Base-by-base conservation (phyloP, 768 basidiomycete genomes). In the Lepiota brunneoincarnata region DNA sequence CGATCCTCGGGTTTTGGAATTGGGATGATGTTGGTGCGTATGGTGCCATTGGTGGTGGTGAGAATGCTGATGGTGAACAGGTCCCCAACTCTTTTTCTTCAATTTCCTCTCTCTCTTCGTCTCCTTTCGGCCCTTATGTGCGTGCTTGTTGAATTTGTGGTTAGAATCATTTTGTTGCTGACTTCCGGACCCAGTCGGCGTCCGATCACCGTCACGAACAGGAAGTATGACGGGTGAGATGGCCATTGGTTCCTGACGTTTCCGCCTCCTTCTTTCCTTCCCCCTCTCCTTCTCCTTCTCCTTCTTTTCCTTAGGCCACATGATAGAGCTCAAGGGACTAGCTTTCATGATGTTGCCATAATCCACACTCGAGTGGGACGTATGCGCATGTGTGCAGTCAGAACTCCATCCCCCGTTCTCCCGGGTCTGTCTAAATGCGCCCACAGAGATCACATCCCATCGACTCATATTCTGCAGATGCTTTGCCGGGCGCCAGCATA, bases 401-500 rank as follows among this genome's bases (percentile, higher is more conserved):
- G 75, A 74, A 11, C 63, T 68, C 68, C 73, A 75, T 7, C 70
- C 68, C 24, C 52, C 58, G 53, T 56, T 53, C 59, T 65, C 63
- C 38, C 82, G 75, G 5, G 82, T 84, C 42, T 85, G 80, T 26
- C 87, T 80, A 75, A 90, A 90, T 11, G 88, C 83, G 49, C 78
- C 78, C 54, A 90, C 82, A 6, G 88, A 83, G 45, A 91, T 81
- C 37, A 79, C 73, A 57, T 90, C 89, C 90, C 90, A 91, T 6
- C 89, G 76, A 47, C 70, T 80, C 21, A 89, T 72, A 51, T 70
- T 81, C 61, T 76, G 75, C 14, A 74, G 63, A 45, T 79, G 76
- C n/a, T 48, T 70, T 69, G 48, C 67, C 68, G 6, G 72, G 71
- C 24, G 64, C 59, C 20, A 64, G 63, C 38, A 59, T 67, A 28